Conservation (phyloP, 148 eudicot genomes). For the Rheum nobile region DNA sequence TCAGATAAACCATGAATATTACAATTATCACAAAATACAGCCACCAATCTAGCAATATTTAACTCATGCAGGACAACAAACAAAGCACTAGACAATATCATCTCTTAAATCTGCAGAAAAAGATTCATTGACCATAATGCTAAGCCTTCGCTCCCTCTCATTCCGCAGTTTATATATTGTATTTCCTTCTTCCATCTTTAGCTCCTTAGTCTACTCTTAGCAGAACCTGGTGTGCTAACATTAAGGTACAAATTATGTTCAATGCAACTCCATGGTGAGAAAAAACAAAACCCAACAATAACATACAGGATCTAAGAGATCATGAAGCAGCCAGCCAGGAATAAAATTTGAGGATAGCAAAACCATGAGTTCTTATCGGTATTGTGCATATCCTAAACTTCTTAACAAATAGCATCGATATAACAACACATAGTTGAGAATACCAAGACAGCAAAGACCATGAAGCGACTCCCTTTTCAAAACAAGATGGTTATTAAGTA, state of each 20-base stretch:
- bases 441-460: too few species aligned
- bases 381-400: background rate
- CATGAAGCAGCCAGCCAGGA: background rate
- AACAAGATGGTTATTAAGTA: too few species aligned
- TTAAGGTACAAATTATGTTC: background rate
- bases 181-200: background rate
- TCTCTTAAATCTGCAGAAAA: background rate
- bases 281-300: background rate
- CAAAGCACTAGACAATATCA: background rate
- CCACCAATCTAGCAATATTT: background rate
- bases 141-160: too few species aligned
- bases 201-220: background rate
- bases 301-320: background rate
- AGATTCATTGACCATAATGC: background rate
- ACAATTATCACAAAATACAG: background rate
- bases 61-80: background rate
- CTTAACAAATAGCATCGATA: background rate
- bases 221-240: background rate
- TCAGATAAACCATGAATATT: background rate
- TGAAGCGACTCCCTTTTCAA: too few species aligned
- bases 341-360: background rate
- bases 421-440: background rate
- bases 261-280: background rate
- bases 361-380: background rate
- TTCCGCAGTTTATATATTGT: background rate